Evolutionary conservation across 2,329 filamentous ascomycete genomes (phyloP).

Genomic region (Diaporthe sp.): DNA sequence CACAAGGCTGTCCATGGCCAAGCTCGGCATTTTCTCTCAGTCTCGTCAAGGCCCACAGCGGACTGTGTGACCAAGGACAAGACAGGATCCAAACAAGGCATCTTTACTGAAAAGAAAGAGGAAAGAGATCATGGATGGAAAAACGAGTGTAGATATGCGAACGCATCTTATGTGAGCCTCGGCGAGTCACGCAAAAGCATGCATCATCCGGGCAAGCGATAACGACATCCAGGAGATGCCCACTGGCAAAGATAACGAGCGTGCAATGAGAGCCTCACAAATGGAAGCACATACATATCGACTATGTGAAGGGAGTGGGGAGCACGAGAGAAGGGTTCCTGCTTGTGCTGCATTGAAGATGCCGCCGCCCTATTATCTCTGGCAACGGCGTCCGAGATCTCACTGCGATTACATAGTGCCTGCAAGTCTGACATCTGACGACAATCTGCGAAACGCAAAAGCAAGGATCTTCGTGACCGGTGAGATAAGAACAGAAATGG

Average conservation of each 20-base stretch:
- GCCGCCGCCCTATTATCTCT: slow-evolving; percentile 11
- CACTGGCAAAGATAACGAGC: slow-evolving; percentile 27
- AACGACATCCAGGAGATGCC: slow-evolving; percentile 30
- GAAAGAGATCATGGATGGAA: background rate
- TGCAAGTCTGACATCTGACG: slow-evolving; percentile 20
- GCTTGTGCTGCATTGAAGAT: background rate
- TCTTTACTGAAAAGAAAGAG: background rate
- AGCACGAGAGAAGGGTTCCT: background rate
- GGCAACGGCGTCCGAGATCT: background rate
- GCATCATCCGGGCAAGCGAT: slow-evolving; percentile 32
- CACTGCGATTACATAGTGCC: background rate
- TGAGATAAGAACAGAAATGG: slow-evolving; percentile 4
- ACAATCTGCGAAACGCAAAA: background rate
- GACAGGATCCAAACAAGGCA: background rate
- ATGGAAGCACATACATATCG: background rate
- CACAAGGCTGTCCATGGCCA: too few relatives aligned
- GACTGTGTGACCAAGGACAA: background rate
- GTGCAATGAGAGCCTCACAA: background rate
- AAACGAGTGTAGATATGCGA: background rate
- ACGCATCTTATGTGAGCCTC: slow-evolving; percentile 9
- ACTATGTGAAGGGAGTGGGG: background rate
- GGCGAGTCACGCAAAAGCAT: slow-evolving; percentile 10
- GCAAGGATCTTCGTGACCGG: slow-evolving; percentile 28
- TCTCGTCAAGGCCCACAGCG: background rate
- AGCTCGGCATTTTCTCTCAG: background rate